Evolutionary conservation across 2,329 filamentous ascomycete genomes (phyloP), one percentile per base, ranked within the genome.

Genomic region (Myriosclerotinia scirpicola): DNA sequence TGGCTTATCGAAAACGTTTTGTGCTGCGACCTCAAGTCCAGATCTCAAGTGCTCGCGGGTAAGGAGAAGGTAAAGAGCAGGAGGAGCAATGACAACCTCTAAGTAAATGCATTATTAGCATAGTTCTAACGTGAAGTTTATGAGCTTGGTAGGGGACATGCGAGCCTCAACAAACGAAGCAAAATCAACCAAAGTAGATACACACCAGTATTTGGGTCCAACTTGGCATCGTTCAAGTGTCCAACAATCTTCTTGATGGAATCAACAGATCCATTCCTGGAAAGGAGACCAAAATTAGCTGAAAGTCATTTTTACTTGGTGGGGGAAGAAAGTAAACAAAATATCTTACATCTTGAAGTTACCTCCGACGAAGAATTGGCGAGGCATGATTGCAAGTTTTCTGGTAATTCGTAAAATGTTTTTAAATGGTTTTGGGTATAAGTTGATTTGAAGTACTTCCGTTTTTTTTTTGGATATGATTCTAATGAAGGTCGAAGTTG

Each of bases 1-100:
- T 79, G 93, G 92, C 87, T 94, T 94, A 85, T 98, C 91, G 81
- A 87, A 98, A 80, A 98, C 92, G 82, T 99, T 99, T 84, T 99
- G 95, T 67, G 95, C 90, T 67, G 94, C 91, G 71, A 99, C 91
- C 77, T 91, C 90, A 78, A 99, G 84, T 72, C 88, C 87, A 74
- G 85, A 77, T 78, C 89, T 87, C 75, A 94, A 86, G 77, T 88
- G 84, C 79, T 95, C 89, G 76, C 92, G 92, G 77, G 93, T 88
- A 72, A 93, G 87, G 77, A 92, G 86, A 75, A 99, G 92, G 85
- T 97, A 98, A 78, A 98, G 85, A 67, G 92, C 81, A 58, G 95
- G 92, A 70, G 95, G 95, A 70, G 95, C 88, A 80, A 99, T 88
- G 79, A 98, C 95, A 77, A 97, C 92, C 89, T 99, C 94, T 92